These are phyloP conservation scores for Hypomontagnella submonticulosa DNA, from an alignment of 495 filamentous ascomycete species.

Conservation along the genomic window DNA sequence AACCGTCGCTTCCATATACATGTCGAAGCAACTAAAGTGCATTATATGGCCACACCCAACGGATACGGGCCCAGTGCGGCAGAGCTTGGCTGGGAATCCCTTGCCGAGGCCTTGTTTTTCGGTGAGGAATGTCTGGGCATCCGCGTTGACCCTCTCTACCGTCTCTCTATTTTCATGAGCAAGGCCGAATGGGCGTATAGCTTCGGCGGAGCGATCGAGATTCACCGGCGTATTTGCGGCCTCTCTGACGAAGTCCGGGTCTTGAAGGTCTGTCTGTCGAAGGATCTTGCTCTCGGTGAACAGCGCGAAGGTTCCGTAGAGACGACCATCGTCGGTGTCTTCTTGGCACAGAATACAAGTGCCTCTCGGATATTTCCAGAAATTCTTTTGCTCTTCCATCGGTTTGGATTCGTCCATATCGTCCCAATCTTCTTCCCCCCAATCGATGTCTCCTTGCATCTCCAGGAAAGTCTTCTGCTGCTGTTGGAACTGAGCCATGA, in stretches of 20 bases:
- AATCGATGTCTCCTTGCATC: slow-evolving; percentile 84
- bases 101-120: slow-evolving; percentile 88
- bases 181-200: slow-evolving; percentile 87
- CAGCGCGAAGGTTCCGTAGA: slow-evolving; percentile 92
- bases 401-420: slow-evolving; percentile 66
- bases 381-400: slow-evolving; percentile 72
- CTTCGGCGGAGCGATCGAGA: slow-evolving; percentile 84
- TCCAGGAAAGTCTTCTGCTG: slow-evolving; percentile 95
- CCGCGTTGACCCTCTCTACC: slow-evolving; percentile 77
- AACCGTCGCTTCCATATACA: slow-evolving; percentile 82
- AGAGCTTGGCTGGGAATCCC: slow-evolving; percentile 79
- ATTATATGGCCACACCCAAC: slow-evolving; percentile 98
- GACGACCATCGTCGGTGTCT: slow-evolving; percentile 85
- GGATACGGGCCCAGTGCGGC: slow-evolving; percentile 80
- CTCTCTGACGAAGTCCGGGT: slow-evolving; percentile 86
- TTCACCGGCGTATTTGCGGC: slow-evolving; percentile 78
- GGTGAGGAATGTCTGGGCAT: slow-evolving; percentile 73
- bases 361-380: slow-evolving; percentile 92
- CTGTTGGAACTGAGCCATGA: slow-evolving; percentile 97
- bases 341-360: slow-evolving; percentile 98
- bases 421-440: slow-evolving; percentile 78
- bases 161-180: slow-evolving; percentile 82
- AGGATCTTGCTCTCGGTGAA: slow-evolving; percentile 88
- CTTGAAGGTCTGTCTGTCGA: slow-evolving; percentile 82
- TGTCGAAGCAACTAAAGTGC: slow-evolving; percentile 96